A percentile compares a stretch with the other conserved stretches of the same genome.
These are phyloP conservation scores for Aegilops sharonensis DNA, from an alignment of 176 grass and related monocot genomes.

Conservation along the genomic window DNA sequence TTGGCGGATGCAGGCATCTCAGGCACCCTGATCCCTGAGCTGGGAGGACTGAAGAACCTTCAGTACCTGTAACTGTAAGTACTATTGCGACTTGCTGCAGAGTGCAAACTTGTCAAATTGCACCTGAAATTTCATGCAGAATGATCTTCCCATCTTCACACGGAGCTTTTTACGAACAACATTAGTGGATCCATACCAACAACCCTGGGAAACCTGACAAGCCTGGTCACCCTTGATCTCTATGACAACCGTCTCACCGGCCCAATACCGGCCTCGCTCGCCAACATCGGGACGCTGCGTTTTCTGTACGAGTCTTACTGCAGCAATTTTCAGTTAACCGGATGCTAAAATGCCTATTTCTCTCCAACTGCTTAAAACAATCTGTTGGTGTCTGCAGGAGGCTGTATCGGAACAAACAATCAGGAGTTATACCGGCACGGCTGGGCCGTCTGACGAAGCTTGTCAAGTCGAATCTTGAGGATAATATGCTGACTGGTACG, in stretches of 20 bases:
- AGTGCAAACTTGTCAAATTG: neutral
- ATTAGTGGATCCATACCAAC: constrained; percentile 31
- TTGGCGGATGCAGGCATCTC: constrained; percentile 35
- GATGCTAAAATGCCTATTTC: neutral
- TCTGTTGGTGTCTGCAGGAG: constrained; percentile 9
- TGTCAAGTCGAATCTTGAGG: constrained; percentile 3
- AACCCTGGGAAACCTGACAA: constrained; percentile 22
- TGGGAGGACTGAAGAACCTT: constrained; percentile 32
- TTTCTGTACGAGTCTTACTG: neutral
- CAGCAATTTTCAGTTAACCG: neutral
- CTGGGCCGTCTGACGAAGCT: constrained; percentile 30
- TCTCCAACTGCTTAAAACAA: neutral
- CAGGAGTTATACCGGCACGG: constrained; percentile 17
- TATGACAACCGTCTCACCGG: constrained; percentile 7
- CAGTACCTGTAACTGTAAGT: constrained; percentile 56
- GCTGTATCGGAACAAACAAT: constrained; percentile 19
- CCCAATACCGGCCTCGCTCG: neutral
- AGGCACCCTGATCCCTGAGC: constrained; percentile 38
- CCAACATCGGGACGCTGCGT: neutral
- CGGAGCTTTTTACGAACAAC: constrained; percentile 8
- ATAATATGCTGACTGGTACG: constrained; percentile 16
- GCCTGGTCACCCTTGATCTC: constrained; percentile 33
- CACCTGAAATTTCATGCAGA: neutral
- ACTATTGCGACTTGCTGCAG: neutral
- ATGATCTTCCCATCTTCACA: constrained; percentile 3